Evolutionary conservation across 768 basidiomycete species (phyloP).

Genomic region (Phaffia australis): DNA sequence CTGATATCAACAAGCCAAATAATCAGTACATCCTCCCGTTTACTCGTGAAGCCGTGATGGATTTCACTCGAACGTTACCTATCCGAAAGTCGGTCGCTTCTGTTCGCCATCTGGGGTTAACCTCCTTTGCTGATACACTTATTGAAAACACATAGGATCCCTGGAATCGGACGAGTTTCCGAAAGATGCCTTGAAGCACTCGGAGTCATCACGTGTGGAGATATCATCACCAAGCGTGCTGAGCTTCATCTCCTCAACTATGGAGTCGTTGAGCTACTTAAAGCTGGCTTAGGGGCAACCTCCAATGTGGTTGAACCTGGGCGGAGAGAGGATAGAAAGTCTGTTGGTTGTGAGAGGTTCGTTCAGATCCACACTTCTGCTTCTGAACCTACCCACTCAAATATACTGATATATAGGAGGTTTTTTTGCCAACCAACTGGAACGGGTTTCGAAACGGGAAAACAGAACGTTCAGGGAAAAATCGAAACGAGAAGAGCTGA

Average conservation of each 20-base stretch:
- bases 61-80: constrained; percentile 69
- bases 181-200: constrained; percentile 78
- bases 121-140: neutral
- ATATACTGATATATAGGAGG: no score
- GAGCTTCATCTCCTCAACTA: constrained; percentile 73
- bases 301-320: constrained; percentile 69
- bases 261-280: constrained; percentile 62
- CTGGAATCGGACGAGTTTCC: constrained; percentile 80
- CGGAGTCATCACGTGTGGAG: constrained; percentile 83
- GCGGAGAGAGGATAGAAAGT: constrained; percentile 72
- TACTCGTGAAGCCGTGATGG: constrained; percentile 51
- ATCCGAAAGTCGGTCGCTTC: constrained; percentile 50
- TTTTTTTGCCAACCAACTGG: neutral
- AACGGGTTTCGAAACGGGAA: neutral
- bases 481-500: constrained; percentile 53
- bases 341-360: constrained; percentile 81
- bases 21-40: constrained; percentile 74
- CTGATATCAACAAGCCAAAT: constrained; percentile 93
- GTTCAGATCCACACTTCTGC: neutral
- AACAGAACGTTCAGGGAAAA: constrained; percentile 65
- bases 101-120: neutral
- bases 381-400: constrained; percentile 1
- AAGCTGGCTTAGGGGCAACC: constrained; percentile 70
- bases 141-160: constrained; percentile 42
- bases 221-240: constrained; percentile 67